Evolutionary conservation across 139 green algal species (phyloP), one percentile per base, ranked within the genome.

Genomic region (Coelastrella sp.): DNA sequence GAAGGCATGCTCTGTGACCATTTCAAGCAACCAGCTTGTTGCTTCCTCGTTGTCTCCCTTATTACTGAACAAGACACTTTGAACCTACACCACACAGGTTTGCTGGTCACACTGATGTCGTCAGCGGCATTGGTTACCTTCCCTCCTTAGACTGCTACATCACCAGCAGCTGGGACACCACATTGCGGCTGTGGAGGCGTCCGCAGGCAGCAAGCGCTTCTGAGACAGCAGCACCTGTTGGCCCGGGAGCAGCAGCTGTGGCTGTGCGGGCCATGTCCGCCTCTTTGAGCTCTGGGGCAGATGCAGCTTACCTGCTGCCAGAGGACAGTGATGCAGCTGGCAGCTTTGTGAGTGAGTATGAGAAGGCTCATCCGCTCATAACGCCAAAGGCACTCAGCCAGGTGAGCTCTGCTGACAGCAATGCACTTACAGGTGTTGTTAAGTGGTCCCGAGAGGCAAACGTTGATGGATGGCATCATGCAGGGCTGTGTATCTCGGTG

Each of bases 81-180:
- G 35, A 49, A 49, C 35, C 35, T 49, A 3, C 35, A 49, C 35
- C 3, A 49, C 35, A 7, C 68, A 94, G 89, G 74, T 96, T 95
- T 83, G 73, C 75, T 8, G 95, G 95, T 20, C 95, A 96, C 91
- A 78, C 82, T 7, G 95, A 97, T 65, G 87, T 96, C 8, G 91
- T 96, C 74, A 88, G 93, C 12, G 87, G 80, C 49, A 93, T 97
- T 19, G 87, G 61, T 24, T 96, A 95, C 90, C 84, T 97, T 56
- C 66, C 78, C 12, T 91, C 93, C 61, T 91, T 84, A 74, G 90
- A 94, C 84, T 90, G 91, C 66, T 96, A 95, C 78, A 84, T 96
- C 10, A 96, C 93, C 7, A 84, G 82, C 82, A 85, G 81, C 74
- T 92, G 89, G 82, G 89, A 85, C 60, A 72, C 14, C 7, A 27